Evolutionary conservation across 345 rosid species (phyloP).

Genomic region (Lepidium didymum): DNA sequence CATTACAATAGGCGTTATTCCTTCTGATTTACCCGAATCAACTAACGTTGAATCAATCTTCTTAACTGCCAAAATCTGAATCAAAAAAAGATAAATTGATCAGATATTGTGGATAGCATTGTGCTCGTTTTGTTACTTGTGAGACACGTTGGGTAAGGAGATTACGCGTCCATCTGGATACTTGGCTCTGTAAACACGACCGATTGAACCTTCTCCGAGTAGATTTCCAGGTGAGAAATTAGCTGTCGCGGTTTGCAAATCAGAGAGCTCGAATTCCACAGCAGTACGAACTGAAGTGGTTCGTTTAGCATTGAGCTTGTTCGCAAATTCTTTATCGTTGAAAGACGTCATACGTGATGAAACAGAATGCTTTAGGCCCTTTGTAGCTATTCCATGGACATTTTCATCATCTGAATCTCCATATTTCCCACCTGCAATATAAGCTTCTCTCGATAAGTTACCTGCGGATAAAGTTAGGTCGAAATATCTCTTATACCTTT

Average conservation of each 20-base stretch:
- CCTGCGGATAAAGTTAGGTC: conserved; percentile 2
- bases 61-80: conserved; percentile 74
- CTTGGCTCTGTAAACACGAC: conserved; percentile 79
- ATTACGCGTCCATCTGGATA: conserved; percentile 66
- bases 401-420: conserved; percentile 37
- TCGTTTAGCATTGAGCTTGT: conserved; percentile 48
- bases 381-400: conserved; percentile 44
- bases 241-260: conserved; percentile 58
- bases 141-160: neutral
- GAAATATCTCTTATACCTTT: conserved; percentile 31
- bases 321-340: conserved; percentile 47
- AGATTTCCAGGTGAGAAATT: conserved; percentile 59
- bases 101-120: neutral
- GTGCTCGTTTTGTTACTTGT: neutral
- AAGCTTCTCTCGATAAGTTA: neutral
- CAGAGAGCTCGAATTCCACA: conserved; percentile 46
- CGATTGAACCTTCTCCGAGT: conserved; percentile 71
- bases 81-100: neutral
- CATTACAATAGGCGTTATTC: conserved; percentile 47
- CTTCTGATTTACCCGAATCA: conserved; percentile 38
- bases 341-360: conserved; percentile 40
- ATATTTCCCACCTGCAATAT: conserved; percentile 41
- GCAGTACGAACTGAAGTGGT: conserved; percentile 41
- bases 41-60: conserved; percentile 69
- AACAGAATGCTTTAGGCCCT: conserved; percentile 38